phyloP scores from a whole-genome alignment of 768 basidiomycete species.

The Gloeopeniophorella convolvens region DNA sequence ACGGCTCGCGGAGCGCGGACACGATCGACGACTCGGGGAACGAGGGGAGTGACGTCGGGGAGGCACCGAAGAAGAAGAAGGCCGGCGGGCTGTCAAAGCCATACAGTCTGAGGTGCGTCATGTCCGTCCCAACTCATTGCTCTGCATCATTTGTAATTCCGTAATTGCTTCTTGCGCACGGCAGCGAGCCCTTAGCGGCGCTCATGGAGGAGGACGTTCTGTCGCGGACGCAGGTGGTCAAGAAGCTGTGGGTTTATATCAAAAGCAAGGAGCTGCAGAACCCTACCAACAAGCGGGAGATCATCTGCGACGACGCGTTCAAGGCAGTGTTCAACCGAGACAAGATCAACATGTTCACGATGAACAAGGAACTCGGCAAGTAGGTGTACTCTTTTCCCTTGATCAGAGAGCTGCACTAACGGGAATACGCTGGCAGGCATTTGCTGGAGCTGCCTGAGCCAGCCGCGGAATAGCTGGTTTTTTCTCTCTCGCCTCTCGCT shows the following conservation, averaged over 20 bases:
- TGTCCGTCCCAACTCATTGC: conserved; percentile 1
- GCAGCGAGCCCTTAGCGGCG: conserved; percentile 65
- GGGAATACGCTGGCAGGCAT: conserved; percentile 8
- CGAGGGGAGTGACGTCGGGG: conserved; percentile 29
- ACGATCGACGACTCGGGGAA: conserved; percentile 30
- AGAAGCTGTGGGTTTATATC: conserved; percentile 86
- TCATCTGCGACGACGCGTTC: conserved; percentile 71
- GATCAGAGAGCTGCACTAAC: neutral
- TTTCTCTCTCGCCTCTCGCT: neutral
- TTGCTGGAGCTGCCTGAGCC: conserved; percentile 17
- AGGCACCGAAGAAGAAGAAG: conserved; percentile 41
- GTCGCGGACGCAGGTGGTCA: conserved; percentile 87
- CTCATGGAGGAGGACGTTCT: conserved; percentile 61
- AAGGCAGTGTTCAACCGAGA: conserved; percentile 73
- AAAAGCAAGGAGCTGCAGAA: conserved; percentile 79
- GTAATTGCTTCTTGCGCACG: conserved; percentile 7
- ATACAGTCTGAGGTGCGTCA: conserved; percentile 58
- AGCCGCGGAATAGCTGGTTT: conserved; percentile 12
- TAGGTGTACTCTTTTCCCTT: conserved; percentile 29
- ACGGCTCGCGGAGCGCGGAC: conserved; percentile 31
- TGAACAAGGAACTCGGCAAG: conserved; percentile 88
- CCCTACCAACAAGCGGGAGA: conserved; percentile 74
- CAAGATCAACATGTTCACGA: conserved; percentile 88
- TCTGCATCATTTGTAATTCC: conserved; percentile 8
- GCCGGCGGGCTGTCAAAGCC: conserved; percentile 72